phyloP scores from a whole-genome alignment of 2,329 filamentous ascomycete species.

The Zymoseptoria passerinii region DNA sequence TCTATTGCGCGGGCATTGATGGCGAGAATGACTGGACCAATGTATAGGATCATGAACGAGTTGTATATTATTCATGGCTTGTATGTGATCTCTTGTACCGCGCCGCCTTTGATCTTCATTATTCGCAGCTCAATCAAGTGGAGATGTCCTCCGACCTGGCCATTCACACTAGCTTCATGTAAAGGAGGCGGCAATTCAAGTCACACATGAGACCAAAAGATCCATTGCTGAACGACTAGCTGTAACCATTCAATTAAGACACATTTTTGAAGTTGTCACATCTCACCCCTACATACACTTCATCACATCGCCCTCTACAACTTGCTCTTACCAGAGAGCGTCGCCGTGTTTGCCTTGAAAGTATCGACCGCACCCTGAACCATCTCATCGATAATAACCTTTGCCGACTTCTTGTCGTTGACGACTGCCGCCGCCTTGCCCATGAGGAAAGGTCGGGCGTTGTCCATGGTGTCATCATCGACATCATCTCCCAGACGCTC shows the following conservation, averaged over 20 bases:
- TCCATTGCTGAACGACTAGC: neutral
- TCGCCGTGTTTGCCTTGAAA: slow-evolving; percentile 22
- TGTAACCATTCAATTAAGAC: neutral
- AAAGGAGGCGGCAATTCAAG: neutral
- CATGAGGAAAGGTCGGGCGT: slow-evolving; percentile 88
- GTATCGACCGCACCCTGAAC: slow-evolving; percentile 59
- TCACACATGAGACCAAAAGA: neutral
- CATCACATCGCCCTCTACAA: slow-evolving; percentile 19
- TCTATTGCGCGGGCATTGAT: neutral
- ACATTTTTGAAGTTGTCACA: neutral
- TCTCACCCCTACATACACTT: neutral
- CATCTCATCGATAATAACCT: slow-evolving; percentile 90
- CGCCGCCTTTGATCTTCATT: too few relatives aligned
- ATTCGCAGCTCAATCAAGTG: too few relatives aligned
- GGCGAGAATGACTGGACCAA: too few relatives aligned
- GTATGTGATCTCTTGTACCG: too few relatives aligned
- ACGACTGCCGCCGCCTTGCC: slow-evolving; percentile 92
- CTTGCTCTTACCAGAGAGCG: slow-evolving; percentile 29
- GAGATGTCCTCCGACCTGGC: too few relatives aligned
- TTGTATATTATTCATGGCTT: too few relatives aligned
- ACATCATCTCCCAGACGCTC: slow-evolving; percentile 63
- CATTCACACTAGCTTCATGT: neutral
- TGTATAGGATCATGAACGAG: too few relatives aligned
- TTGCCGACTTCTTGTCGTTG: slow-evolving; percentile 84
- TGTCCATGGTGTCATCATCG: slow-evolving; percentile 82